A percentile compares a stretch with the other conserved stretches of the same genome.
Conservation (phyloP, 768 basidiomycete genomes). For the Cystoderma amianthinum region DNA sequence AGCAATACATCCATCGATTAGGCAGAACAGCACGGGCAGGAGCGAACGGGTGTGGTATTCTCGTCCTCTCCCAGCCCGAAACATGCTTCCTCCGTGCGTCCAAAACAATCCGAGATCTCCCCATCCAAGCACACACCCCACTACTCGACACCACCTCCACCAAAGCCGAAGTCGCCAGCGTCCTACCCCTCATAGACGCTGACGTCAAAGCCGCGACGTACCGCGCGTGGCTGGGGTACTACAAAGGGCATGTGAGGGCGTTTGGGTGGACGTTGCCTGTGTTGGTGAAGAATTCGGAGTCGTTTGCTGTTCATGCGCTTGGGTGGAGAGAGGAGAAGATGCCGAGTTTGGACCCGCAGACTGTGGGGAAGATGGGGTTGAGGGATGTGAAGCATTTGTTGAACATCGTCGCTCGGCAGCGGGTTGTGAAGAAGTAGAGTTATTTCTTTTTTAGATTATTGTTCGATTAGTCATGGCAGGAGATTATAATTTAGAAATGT, state of each 20-base stretch:
- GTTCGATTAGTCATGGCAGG: too few species aligned
- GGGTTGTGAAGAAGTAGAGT: too few species aligned
- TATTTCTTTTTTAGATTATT: too few species aligned
- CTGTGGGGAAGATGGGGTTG: slow-evolving; percentile 40
- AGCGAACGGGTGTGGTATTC: slow-evolving; percentile 47
- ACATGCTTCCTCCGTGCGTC: slow-evolving; percentile 34
- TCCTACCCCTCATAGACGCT: slow-evolving; percentile 23
- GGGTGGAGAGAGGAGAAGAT: slow-evolving; percentile 25
- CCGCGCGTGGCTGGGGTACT: slow-evolving; percentile 51
- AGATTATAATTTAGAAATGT: too few species aligned
- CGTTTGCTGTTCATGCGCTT: slow-evolving; percentile 24
- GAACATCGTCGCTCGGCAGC: not conserved
- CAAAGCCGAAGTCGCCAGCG: slow-evolving; percentile 11
- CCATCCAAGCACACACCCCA: slow-evolving; percentile 24
- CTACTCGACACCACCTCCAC: slow-evolving; percentile 10
- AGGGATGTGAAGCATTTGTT: not conserved
- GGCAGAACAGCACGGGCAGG: slow-evolving; percentile 77
- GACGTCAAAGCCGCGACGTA: slow-evolving; percentile 45
- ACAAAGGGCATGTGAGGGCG: slow-evolving; percentile 30
- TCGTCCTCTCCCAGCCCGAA: slow-evolving; percentile 49
- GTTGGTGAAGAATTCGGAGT: slow-evolving; percentile 33
- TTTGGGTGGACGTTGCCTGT: slow-evolving; percentile 29
- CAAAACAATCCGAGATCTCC: slow-evolving; percentile 27
- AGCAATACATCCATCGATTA: slow-evolving; percentile 77
- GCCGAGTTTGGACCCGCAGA: slow-evolving; percentile 33